A percentile compares a stretch with the other conserved stretches of the same genome.
These are phyloP conservation scores for Carex littledalei DNA, from an alignment of 176 grass and related monocot species.

Conservation along the genomic window DNA sequence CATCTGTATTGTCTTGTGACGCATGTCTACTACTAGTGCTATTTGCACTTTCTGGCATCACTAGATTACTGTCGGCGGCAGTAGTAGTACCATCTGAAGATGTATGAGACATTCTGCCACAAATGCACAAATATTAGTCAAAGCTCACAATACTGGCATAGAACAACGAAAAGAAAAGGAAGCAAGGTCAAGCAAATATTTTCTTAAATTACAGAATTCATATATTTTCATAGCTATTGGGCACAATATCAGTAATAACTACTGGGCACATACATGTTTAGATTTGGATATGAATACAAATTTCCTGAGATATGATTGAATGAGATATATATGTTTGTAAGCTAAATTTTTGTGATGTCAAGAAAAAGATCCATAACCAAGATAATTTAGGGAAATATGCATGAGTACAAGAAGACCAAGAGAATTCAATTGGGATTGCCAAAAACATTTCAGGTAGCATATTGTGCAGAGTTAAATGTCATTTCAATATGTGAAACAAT, in stretches of 20 bases:
- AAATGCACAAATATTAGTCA: too few species aligned
- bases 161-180: too few species aligned
- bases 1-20: too few species aligned
- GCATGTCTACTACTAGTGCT: too few species aligned
- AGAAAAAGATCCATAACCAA: background rate
- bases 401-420: background rate
- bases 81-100: too few species aligned
- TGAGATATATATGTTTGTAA: slow-evolving; percentile 13
- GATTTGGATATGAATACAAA: background rate
- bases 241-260: background rate
- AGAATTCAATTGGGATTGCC: background rate
- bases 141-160: too few species aligned
- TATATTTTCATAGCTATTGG: too few species aligned
- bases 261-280: slow-evolving; percentile 11
- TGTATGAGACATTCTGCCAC: too few species aligned
- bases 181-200: too few species aligned
- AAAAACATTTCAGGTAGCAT: background rate
- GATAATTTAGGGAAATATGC: background rate
- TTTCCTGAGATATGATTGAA: slow-evolving; percentile 21
- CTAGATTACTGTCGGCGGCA: too few species aligned
- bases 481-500: background rate
- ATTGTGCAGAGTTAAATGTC: background rate
- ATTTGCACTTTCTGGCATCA: too few species aligned
- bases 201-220: too few species aligned
- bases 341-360: background rate